Base-by-base conservation (phyloP, 2,329 filamentous ascomycete species). In the Neofusicoccum umdonicola region DNA sequence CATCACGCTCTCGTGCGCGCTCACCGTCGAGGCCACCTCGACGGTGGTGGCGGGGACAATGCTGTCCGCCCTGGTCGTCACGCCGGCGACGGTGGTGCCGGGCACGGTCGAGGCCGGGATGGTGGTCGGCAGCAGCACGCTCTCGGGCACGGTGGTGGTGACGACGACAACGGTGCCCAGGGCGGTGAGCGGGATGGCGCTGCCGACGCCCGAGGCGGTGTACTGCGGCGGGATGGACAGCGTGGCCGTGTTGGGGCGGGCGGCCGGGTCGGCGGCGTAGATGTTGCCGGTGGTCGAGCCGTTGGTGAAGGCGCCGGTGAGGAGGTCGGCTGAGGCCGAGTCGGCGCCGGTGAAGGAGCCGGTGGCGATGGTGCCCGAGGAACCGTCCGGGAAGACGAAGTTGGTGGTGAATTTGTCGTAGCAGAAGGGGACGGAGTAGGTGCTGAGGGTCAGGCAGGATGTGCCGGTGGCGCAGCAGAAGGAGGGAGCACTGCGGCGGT, bases 321-420 rank as follows among this genome's bases (percentile, higher is more conserved):
- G 65, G 12, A 84, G 69, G 68, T 84, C 81, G n/a, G 77, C 78
- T n/a, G 42, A 31, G 42, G 76, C 74, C 27, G 76, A 76, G 8
- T 69, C 69, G 3, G 70, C 56, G 5, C 77, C 77, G n/a, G 67
- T 75, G 69, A 82, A 84, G 15, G 77, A 67, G 12, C 81, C 82
- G 0, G 73, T 75, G 1, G 74, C 76, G n/a, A 84, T 71, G 2
- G 78, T 81, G 12, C 82, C 82, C 60, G 76, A 81, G 15, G 80
- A 80, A 39, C 77, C 78, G 65, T 82, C 81, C 2, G 79, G 71
- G 56, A 84, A 79, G 62, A 77, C 77, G 68, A 73, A 84, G 67
- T 83, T 80, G 17, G 82, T 84, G 4, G 82, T 84, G 72, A 82
- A 84, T 63, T 78, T 78, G 70, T 84, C 82, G 73, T 83, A 84